phyloP scores from a whole-genome alignment of 352 stramenopile genomes.

The Albugo laibachii region DNA sequence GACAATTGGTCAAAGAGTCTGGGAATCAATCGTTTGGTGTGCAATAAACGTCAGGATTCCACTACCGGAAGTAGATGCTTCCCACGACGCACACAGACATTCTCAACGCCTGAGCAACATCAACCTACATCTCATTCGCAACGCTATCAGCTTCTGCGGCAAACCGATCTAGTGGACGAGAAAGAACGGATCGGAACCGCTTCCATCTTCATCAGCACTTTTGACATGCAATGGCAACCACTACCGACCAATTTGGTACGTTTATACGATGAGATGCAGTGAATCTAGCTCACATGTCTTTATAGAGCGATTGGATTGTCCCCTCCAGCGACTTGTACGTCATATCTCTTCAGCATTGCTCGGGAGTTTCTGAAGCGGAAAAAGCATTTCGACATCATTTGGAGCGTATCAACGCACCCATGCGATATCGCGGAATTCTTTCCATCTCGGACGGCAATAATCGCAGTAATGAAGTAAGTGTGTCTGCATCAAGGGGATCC shows the following conservation, averaged over 20 bases:
- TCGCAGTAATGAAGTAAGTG: constrained; percentile 16
- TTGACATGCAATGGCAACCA: constrained; percentile 57
- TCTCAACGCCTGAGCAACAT: too few species aligned
- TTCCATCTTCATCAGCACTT: constrained; percentile 60
- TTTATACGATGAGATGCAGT: not conserved
- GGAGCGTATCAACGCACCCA: constrained; percentile 60
- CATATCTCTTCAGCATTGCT: constrained; percentile 58
- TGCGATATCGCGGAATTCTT: constrained; percentile 53
- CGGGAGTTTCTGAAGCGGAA: constrained; percentile 40
- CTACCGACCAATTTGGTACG: constrained; percentile 41
- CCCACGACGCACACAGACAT: too few species aligned
- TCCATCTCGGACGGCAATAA: constrained; percentile 37
- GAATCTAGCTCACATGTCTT: not conserved
- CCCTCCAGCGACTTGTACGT: constrained; percentile 60
- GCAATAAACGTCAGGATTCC: too few species aligned
- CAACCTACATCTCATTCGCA: too few species aligned
- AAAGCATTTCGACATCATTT: constrained; percentile 47
- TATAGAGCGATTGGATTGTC: constrained; percentile 43
- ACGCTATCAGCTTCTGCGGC: constrained; percentile 12
- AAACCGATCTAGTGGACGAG: constrained; percentile 17
- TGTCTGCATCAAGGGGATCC: not conserved
- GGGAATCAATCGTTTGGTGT: too few species aligned
- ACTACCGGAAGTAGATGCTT: too few species aligned
- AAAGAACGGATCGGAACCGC: constrained; percentile 37
- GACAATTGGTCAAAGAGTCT: not conserved